Conservation (phyloP, 768 basidiomycete genomes). For the Omphalotus guepiniiformis region DNA sequence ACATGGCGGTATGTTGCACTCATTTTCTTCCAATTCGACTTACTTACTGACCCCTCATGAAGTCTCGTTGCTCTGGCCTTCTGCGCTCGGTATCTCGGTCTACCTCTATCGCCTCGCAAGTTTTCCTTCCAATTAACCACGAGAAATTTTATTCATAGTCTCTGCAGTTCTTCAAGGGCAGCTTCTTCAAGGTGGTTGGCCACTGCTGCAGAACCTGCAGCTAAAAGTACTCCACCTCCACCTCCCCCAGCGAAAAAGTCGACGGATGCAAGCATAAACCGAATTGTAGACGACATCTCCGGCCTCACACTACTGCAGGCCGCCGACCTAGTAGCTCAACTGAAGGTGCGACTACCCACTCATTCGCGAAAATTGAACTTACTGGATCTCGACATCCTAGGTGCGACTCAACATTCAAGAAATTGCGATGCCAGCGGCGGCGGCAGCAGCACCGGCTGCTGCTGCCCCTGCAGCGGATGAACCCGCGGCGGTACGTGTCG, state of each 20-base stretch:
- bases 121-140: constrained; percentile 1
- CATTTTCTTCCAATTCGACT: background rate
- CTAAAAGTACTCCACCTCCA: constrained; percentile 37
- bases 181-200: constrained; percentile 51
- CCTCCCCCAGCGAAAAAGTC: constrained; percentile 35
- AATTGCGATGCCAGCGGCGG: constrained; percentile 84
- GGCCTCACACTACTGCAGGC: constrained; percentile 87
- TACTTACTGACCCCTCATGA: constrained; percentile 16
- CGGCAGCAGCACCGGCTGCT: constrained; percentile 52
- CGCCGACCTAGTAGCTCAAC: constrained; percentile 84
- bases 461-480: constrained; percentile 57
- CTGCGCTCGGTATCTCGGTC: constrained; percentile 41
- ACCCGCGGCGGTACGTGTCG: constrained; percentile 56
- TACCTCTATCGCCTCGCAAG: constrained; percentile 32
- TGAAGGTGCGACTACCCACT: constrained; percentile 89
- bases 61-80: constrained; percentile 39
- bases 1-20: constrained; percentile 7
- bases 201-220: constrained; percentile 44
- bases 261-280: constrained; percentile 63
- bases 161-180: constrained; percentile 31
- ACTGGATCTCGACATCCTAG: constrained; percentile 80
- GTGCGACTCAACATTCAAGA: constrained; percentile 97
- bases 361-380: no score
- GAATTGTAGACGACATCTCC: constrained; percentile 93
- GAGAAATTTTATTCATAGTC: background rate